Conservation (phyloP, 1,139 yeast genomes). For the Debaryomyces subglobosus region DNA sequence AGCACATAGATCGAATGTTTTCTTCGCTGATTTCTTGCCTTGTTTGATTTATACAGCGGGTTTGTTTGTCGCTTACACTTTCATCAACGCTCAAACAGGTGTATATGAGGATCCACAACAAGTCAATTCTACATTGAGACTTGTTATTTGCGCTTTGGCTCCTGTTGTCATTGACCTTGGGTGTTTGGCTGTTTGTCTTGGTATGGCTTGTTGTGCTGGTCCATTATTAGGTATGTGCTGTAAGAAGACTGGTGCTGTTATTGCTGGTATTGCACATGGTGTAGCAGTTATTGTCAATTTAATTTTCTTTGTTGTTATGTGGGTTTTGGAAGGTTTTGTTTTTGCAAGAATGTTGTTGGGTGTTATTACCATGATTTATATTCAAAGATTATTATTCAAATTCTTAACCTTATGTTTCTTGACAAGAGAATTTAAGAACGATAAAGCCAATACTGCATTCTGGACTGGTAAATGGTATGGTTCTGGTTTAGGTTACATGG, state of each 20-base stretch:
- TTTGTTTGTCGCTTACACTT: slow-evolving; percentile 87
- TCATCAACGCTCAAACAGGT: slow-evolving; percentile 97
- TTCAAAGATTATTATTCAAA: slow-evolving; percentile 89
- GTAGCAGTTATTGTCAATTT: slow-evolving; percentile 84
- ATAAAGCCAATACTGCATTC: slow-evolving; percentile 96
- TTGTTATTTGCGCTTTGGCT: slow-evolving; percentile 85
- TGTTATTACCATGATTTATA: slow-evolving; percentile 77
- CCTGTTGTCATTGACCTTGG: slow-evolving; percentile 93
- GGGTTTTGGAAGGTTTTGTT: slow-evolving; percentile 94
- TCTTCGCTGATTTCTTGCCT: slow-evolving; percentile 86
- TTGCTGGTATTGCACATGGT: slow-evolving; percentile 98
- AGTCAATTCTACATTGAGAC: slow-evolving; percentile 83
- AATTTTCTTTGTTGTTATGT: slow-evolving; percentile 88
- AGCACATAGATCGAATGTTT: slow-evolving; percentile 86
- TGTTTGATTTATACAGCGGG: slow-evolving; percentile 87
- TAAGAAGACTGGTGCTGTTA: slow-evolving; percentile 95
- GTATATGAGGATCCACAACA: slow-evolving; percentile 54
- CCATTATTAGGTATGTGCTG: slow-evolving; percentile 94
- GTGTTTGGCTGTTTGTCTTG: slow-evolving; percentile 71
- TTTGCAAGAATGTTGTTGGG: slow-evolving; percentile 90
- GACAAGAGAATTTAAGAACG: slow-evolving; percentile 97
- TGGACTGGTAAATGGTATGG: slow-evolving; percentile 99
- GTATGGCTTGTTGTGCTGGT: slow-evolving; percentile 94
- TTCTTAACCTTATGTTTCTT: slow-evolving; percentile 74
- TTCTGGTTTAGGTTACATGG: slow-evolving; percentile 92